These are phyloP conservation scores for Phialophora expanda DNA, from an alignment of 2,329 filamentous ascomycete genomes.

Conservation along the genomic window DNA sequence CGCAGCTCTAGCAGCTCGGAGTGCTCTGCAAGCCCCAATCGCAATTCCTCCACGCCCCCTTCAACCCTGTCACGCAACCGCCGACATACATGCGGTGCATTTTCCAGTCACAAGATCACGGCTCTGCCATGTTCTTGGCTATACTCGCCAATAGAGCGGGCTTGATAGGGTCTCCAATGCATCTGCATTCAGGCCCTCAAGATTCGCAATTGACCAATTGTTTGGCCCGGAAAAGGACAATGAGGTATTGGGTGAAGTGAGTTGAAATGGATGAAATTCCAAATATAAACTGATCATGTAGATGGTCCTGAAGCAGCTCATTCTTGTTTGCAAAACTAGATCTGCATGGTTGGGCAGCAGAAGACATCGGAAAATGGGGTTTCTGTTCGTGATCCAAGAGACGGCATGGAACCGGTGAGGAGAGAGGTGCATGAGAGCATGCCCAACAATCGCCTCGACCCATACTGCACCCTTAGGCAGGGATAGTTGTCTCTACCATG, in stretches of 20 bases:
- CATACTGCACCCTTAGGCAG: background rate
- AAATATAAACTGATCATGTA: background rate
- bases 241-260: background rate
- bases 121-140: background rate
- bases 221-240: background rate
- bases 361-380: background rate
- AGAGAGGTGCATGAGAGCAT: background rate
- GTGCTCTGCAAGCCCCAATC: background rate
- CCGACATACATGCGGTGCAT: background rate
- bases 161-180: background rate
- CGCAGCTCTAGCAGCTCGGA: background rate
- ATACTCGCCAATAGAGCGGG: background rate
- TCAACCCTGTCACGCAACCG: background rate
- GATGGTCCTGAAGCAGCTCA: background rate
- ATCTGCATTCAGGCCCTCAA: background rate
- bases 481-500: background rate
- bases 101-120: background rate
- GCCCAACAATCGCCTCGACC: background rate
- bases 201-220: background rate
- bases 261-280: background rate
- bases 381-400: background rate
- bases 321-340: background rate
- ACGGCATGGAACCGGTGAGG: background rate
- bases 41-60: background rate
- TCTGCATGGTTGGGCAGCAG: slow-evolving; percentile 2